phyloP scores from a whole-genome alignment of 306 rosid genomes.

The Mucuna pruriens region DNA sequence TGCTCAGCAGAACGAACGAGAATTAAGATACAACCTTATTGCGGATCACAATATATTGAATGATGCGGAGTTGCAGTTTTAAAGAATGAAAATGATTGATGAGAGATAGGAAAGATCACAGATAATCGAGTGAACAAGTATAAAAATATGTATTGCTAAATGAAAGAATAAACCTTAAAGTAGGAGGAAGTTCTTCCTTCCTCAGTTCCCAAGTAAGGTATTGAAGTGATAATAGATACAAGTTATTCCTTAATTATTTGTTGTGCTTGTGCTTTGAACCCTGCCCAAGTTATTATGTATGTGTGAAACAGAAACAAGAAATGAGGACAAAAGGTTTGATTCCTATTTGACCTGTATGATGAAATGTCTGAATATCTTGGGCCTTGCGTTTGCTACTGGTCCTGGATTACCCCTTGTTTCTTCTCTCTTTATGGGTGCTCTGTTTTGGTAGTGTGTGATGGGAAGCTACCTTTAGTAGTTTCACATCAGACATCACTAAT shows the following conservation, averaged over 20 bases:
- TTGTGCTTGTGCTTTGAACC: neutral
- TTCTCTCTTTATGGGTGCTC: no score
- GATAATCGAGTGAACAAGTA: neutral
- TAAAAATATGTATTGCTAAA: neutral
- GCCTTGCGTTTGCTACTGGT: no score
- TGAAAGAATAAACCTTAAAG: neutral
- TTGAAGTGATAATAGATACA: neutral
- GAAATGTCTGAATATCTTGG: no score
- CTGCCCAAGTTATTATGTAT: neutral
- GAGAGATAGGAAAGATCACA: neutral
- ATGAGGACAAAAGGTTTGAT: neutral
- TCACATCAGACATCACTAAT: no score
- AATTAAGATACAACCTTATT: neutral
- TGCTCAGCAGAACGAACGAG: neutral
- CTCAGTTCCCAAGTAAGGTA: neutral
- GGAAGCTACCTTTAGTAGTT: no score
- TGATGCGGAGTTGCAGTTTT: neutral
- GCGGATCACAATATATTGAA: neutral
- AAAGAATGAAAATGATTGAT: neutral
- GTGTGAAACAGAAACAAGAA: neutral
- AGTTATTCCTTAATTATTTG: neutral
- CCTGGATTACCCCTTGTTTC: no score
- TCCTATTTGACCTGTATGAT: no score
- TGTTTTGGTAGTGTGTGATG: no score
- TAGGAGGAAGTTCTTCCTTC: neutral